phyloP scores from a whole-genome alignment of 805 yeast genomes.

The Starmerella apis region DNA sequence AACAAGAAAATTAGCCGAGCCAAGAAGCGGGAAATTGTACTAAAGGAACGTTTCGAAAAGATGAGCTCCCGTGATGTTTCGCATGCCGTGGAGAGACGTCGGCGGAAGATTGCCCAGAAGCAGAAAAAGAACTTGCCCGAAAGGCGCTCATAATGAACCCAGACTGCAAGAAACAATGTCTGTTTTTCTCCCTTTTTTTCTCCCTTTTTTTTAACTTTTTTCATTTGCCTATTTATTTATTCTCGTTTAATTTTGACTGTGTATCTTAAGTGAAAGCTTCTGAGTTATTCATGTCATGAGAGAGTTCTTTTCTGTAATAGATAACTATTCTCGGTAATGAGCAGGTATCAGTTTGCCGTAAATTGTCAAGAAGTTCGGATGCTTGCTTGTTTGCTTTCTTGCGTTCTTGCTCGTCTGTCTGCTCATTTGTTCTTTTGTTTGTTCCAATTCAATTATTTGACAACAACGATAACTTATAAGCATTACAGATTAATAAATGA shows the following conservation, averaged over 20 bases:
- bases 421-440: too few species aligned
- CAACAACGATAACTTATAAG: too few species aligned
- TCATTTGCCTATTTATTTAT: background rate
- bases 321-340: too few species aligned
- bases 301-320: too few species aligned
- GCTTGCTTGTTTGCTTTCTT: background rate
- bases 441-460: too few species aligned
- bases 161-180: background rate
- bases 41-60: slow-evolving; percentile 31
- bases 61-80: slow-evolving; percentile 33
- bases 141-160: slow-evolving; percentile 23
- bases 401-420: too few species aligned
- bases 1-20: slow-evolving; percentile 42
- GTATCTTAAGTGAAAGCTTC: background rate
- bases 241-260: background rate
- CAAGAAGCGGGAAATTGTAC: slow-evolving; percentile 32
- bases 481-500: too few species aligned
- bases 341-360: too few species aligned
- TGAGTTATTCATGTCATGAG: too few species aligned
- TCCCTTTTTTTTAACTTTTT: too few species aligned
- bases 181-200: too few species aligned
- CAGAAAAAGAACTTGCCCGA: slow-evolving; percentile 33
- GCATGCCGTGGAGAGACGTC: slow-evolving; percentile 29
- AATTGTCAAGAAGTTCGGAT: too few species aligned
- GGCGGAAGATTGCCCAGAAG: slow-evolving; percentile 34